Percentiles rank a stretch among this genome's conserved stretches.
Conservation (phyloP, 768 basidiomycete species). For the Galerina marginata region DNA sequence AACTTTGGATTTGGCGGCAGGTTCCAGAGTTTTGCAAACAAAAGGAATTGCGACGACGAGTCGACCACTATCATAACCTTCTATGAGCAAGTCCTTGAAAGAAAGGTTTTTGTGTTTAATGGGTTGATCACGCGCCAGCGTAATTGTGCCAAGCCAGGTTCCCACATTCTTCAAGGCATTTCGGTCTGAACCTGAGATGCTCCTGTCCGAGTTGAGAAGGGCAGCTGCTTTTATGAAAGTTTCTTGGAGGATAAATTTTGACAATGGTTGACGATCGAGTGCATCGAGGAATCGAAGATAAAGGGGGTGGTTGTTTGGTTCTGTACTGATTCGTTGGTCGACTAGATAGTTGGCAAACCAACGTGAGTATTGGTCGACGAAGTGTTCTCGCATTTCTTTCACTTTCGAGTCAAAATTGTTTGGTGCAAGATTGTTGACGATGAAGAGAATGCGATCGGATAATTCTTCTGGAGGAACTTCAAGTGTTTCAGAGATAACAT, state of each 20-base stretch:
- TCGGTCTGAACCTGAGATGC: constrained; percentile 85
- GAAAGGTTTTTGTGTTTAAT: constrained; percentile 93
- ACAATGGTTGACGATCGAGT: constrained; percentile 68
- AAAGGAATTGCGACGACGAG: constrained; percentile 96
- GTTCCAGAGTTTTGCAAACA: constrained; percentile 95
- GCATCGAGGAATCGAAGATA: constrained; percentile 94
- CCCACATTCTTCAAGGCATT: constrained; percentile 91
- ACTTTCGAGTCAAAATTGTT: constrained; percentile 92
- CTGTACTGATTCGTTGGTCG: constrained; percentile 92
- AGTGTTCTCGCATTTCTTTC: constrained; percentile 82
- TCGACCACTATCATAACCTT: constrained; percentile 92
- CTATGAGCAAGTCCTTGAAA: constrained; percentile 96
- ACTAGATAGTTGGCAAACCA: constrained; percentile 99
- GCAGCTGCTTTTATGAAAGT: constrained; percentile 86
- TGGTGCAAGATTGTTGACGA: constrained; percentile 96
- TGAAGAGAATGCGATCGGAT: constrained; percentile 95
- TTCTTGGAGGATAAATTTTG: constrained; percentile 88
- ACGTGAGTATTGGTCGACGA: constrained; percentile 81
- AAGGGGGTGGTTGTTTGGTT: constrained; percentile 95
- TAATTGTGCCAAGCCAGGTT: constrained; percentile 93
- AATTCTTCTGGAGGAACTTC: constrained; percentile 81
- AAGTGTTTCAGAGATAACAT: constrained; percentile 64
- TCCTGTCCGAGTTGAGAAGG: constrained; percentile 91
- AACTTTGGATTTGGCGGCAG: constrained; percentile 86
- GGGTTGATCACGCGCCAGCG: constrained; percentile 89